Percentiles rank a stretch among this genome's conserved stretches.
Evolutionary conservation across 345 rosid species (phyloP).

Genomic region (Aegle marmelos): DNA sequence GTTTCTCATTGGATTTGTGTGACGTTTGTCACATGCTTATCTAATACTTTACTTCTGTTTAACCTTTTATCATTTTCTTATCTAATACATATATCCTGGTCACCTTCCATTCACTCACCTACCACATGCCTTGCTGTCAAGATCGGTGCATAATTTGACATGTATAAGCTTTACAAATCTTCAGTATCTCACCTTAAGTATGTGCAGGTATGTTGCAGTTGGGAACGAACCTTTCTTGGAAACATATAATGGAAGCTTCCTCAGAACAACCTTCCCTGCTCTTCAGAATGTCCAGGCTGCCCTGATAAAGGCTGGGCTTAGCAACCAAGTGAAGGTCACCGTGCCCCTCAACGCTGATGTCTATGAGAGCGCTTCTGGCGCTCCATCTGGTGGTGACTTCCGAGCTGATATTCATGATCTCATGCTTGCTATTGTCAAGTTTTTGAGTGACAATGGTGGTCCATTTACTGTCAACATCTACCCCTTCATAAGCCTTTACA

Average conservation of each 20-base stretch:
- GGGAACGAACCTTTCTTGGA: constrained; percentile 91
- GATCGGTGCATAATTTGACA: not conserved
- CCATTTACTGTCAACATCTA: constrained; percentile 91
- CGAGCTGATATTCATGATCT: constrained; percentile 69
- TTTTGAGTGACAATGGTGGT: constrained; percentile 55
- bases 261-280: constrained; percentile 71
- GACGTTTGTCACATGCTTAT: not conserved
- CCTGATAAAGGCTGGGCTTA: constrained; percentile 69
- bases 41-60: not conserved
- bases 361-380: constrained; percentile 36
- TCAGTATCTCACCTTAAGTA: constrained; percentile 22
- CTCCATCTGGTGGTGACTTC: constrained; percentile 89
- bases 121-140: not conserved
- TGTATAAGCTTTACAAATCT: not conserved
- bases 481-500: constrained; percentile 89
- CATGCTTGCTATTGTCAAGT: constrained; percentile 76
- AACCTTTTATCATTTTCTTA: not conserved
- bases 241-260: constrained; percentile 73
- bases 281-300: constrained; percentile 75
- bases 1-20: not conserved
- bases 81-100: not conserved
- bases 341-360: constrained; percentile 87
- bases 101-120: not conserved
- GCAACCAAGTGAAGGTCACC: constrained; percentile 74
- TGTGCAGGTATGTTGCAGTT: constrained; percentile 84